Percentiles rank a stretch among this genome's conserved stretches.
Evolutionary conservation across 805 yeast genomes (phyloP).

Genomic region (Kazachstania kunashirensis): DNA sequence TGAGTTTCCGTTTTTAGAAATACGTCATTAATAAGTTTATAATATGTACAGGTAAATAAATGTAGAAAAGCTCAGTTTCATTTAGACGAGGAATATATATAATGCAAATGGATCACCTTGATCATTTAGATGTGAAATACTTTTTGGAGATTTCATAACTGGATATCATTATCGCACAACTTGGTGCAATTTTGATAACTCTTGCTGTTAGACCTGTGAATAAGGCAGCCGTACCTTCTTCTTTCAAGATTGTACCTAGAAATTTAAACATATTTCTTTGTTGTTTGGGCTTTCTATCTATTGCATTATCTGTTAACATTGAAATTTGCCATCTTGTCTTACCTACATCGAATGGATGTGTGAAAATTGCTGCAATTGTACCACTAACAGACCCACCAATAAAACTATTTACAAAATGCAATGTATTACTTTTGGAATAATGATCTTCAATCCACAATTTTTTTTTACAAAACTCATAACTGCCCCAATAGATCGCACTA

Average conservation of each 20-base stretch:
- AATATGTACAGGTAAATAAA: too few relatives aligned
- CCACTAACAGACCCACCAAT: slow-evolving; percentile 81
- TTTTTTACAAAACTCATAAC: slow-evolving; percentile 51
- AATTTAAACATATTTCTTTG: slow-evolving; percentile 53
- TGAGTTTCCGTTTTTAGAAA: too few relatives aligned
- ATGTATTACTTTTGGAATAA: slow-evolving; percentile 1
- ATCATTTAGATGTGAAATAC: slow-evolving; percentile 4
- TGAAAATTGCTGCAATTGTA: slow-evolving; percentile 68
- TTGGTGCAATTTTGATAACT: slow-evolving; percentile 84
- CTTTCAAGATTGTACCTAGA: slow-evolving; percentile 49
- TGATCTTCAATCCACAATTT: slow-evolving; percentile 7
- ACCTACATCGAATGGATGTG: slow-evolving; percentile 96
- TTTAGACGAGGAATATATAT: too few relatives aligned
- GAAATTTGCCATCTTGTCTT: slow-evolving; percentile 80
- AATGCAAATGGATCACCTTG: too few relatives aligned
- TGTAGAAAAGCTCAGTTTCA: too few relatives aligned
- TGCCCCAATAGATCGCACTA: slow-evolving; percentile 89
- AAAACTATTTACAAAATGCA: slow-evolving; percentile 51
- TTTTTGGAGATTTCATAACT: slow-evolving; percentile 84
- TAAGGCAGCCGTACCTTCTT: slow-evolving; percentile 76
- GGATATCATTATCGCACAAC: slow-evolving; percentile 97
- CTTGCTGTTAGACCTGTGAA: slow-evolving; percentile 84
- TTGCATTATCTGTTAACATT: slow-evolving; percentile 10
- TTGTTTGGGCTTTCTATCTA: slow-evolving; percentile 7
- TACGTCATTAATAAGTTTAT: too few relatives aligned